A percentile compares a stretch with the other conserved stretches of the same genome.
Evolutionary conservation across 2,329 filamentous ascomycete genomes (phyloP).

Genomic region (Exophiala sp.): DNA sequence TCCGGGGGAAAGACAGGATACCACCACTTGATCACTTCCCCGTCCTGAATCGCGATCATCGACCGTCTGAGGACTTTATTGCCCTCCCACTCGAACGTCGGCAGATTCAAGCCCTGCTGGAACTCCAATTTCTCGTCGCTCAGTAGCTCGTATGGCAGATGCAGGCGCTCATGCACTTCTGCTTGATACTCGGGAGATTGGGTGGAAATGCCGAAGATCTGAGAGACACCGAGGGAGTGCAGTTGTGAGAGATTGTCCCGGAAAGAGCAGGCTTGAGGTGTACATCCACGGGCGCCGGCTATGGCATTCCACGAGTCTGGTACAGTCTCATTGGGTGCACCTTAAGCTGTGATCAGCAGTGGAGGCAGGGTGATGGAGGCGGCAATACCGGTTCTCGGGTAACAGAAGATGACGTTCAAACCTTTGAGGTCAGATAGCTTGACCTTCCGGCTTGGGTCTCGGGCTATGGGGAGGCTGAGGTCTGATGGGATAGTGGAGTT

Average conservation of each 20-base stretch:
- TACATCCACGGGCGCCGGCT: conserved; percentile 44
- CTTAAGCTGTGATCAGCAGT: conserved; percentile 30
- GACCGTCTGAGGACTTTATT: conserved; percentile 38
- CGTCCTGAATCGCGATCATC: conserved; percentile 39
- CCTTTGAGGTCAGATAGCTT: conserved; percentile 36
- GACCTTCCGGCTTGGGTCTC: conserved; percentile 15
- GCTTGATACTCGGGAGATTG: conserved; percentile 41
- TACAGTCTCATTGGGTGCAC: conserved; percentile 39
- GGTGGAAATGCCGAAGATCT: conserved; percentile 40
- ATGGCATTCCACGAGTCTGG: conserved; percentile 42
- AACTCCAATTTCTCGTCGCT: conserved; percentile 40
- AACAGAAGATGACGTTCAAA: conserved; percentile 43
- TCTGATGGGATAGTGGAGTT: conserved; percentile 30
- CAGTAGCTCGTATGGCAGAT: conserved; percentile 41
- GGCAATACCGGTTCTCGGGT: conserved; percentile 29
- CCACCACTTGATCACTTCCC: conserved; percentile 40
- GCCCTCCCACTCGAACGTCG: conserved; percentile 40
- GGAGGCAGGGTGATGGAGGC: not conserved
- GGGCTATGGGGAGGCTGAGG: conserved; percentile 31
- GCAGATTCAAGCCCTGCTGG: conserved; percentile 35
- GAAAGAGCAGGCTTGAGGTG: conserved; percentile 45
- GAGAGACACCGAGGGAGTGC: conserved; percentile 30
- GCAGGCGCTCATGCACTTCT: conserved; percentile 37
- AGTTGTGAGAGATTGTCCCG: conserved; percentile 35
- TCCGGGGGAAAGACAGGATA: conserved; percentile 46